Evolutionary conservation across 768 basidiomycete species (phyloP).

Genomic region (Hirschioporus abietinus): DNA sequence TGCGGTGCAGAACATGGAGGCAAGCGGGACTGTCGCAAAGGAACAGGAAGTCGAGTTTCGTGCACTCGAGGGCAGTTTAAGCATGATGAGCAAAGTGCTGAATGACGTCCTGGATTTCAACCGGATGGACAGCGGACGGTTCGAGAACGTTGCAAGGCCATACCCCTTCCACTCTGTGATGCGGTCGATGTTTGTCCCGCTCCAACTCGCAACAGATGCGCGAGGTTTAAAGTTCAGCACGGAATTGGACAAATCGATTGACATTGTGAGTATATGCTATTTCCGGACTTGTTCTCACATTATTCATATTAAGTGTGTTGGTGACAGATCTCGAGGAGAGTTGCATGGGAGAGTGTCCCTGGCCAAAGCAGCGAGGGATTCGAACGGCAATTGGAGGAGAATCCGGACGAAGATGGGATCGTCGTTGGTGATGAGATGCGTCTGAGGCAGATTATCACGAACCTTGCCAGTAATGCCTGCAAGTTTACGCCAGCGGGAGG

Average conservation of each 20-base stretch:
- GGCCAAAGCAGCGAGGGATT: slow-evolving; percentile 43
- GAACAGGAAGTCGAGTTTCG: slow-evolving; percentile 85
- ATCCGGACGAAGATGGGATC: slow-evolving; percentile 53
- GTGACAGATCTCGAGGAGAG: slow-evolving; percentile 49
- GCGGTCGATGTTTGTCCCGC: slow-evolving; percentile 65
- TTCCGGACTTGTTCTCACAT: neutral
- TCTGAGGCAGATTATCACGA: slow-evolving; percentile 75
- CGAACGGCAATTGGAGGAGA: slow-evolving; percentile 33
- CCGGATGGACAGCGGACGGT: slow-evolving; percentile 83
- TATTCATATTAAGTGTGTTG: slow-evolving; percentile 2
- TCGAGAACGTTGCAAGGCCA: slow-evolving; percentile 58
- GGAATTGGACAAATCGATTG: slow-evolving; percentile 63
- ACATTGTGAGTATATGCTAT: slow-evolving; percentile 38
- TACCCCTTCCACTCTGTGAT: slow-evolving; percentile 77
- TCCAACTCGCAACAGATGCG: slow-evolving; percentile 63
- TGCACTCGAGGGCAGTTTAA: slow-evolving; percentile 74
- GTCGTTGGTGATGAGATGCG: slow-evolving; percentile 85
- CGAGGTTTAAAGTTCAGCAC: slow-evolving; percentile 62
- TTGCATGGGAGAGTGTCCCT: slow-evolving; percentile 49
- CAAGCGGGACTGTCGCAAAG: slow-evolving; percentile 62
- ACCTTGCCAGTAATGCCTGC: slow-evolving; percentile 79
- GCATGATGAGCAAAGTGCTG: slow-evolving; percentile 85
- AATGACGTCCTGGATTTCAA: slow-evolving; percentile 83
- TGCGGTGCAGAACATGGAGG: slow-evolving; percentile 91
- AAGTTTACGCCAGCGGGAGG: slow-evolving; percentile 75